Percentiles rank a stretch among this genome's conserved stretches.
phyloP scores from a whole-genome alignment of 805 yeast genomes.

The Candida coquimbonensis region DNA sequence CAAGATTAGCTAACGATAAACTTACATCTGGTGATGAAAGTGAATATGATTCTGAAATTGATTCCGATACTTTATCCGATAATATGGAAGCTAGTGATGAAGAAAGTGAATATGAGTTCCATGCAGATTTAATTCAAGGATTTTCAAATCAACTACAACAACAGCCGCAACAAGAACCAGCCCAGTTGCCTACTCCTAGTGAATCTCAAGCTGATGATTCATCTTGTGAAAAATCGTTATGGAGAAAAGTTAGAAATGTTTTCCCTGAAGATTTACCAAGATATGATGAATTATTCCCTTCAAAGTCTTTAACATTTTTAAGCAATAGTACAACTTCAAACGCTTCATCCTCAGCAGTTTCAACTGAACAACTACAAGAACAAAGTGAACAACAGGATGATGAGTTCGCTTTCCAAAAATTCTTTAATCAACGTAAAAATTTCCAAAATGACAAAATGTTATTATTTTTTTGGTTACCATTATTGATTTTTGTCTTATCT shows the following conservation, averaged over 20 bases:
- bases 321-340: background rate
- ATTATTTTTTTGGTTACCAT: constrained; percentile 87
- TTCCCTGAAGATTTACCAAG: constrained; percentile 50
- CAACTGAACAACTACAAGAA: constrained; percentile 4
- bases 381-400: constrained; percentile 8
- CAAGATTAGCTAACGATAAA: constrained; percentile 28
- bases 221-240: constrained; percentile 23
- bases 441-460: constrained; percentile 73
- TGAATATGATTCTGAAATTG: constrained; percentile 19
- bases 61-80: constrained; percentile 18
- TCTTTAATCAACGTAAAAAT: constrained; percentile 37
- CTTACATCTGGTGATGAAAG: constrained; percentile 21
- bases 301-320: constrained; percentile 10
- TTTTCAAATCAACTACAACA: background rate
- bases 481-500: constrained; percentile 48
- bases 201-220: background rate
- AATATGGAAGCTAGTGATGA: constrained; percentile 1
- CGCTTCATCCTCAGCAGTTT: constrained; percentile 4
- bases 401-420: constrained; percentile 31
- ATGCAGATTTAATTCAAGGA: background rate
- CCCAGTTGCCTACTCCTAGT: background rate
- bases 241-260: constrained; percentile 32
- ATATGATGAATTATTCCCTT: constrained; percentile 71
- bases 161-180: background rate
- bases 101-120: constrained; percentile 7